Conservation (phyloP, 2,329 filamentous ascomycete species). For the Calonectria henricotiae region DNA sequence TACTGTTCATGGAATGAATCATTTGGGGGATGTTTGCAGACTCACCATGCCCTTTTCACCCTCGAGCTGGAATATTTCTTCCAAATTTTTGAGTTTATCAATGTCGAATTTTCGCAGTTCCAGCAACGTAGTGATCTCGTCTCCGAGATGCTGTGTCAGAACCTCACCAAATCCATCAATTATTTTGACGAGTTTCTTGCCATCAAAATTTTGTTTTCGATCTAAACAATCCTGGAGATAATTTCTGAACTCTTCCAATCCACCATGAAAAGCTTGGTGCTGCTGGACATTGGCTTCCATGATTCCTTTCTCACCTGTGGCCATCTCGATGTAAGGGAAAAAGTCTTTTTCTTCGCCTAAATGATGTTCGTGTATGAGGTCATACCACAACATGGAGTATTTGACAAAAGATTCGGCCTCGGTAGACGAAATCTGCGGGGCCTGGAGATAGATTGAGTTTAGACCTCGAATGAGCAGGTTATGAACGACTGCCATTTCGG, state of each 20-base stretch:
- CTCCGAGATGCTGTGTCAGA: constrained; percentile 17
- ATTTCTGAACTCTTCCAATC: constrained; percentile 46
- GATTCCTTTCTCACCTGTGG: constrained; percentile 54
- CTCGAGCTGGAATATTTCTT: constrained; percentile 8
- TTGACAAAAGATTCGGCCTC: constrained; percentile 52
- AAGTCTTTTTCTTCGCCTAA: constrained; percentile 57
- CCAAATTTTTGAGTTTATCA: constrained; percentile 1
- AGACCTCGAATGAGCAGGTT: constrained; percentile 56
- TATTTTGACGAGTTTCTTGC: constrained; percentile 5
- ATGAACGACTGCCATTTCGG: constrained; percentile 56
- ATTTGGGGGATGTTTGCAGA: too few species aligned
- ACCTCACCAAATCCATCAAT: constrained; percentile 30
- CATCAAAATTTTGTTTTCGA: constrained; percentile 16
- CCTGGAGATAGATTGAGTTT: constrained; percentile 43
- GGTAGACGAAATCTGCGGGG: constrained; percentile 50
- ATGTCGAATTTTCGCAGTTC: constrained; percentile 17
- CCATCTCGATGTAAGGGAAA: constrained; percentile 57
- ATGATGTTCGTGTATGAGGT: constrained; percentile 57
- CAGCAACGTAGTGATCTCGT: constrained; percentile 28
- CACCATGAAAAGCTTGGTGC: constrained; percentile 57
- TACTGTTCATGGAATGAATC: neutral
- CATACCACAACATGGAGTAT: constrained; percentile 53
- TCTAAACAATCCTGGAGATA: constrained; percentile 16
- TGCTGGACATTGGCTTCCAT: constrained; percentile 60
- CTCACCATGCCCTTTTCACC: constrained; percentile 31